These are phyloP conservation scores for Craterostigma plantagineum DNA, from an alignment of 257 asterid species.

Conservation along the genomic window DNA sequence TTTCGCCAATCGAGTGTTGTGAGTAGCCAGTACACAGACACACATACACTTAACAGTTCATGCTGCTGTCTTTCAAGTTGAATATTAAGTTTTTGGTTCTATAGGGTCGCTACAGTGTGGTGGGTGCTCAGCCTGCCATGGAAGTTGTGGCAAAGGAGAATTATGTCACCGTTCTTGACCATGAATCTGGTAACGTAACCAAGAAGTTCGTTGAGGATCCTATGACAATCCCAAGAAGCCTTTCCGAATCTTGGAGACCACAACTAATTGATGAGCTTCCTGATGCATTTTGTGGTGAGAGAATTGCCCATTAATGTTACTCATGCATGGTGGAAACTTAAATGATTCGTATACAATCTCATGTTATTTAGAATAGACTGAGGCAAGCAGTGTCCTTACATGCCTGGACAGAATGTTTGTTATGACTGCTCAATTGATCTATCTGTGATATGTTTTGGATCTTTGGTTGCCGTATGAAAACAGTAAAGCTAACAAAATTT, in stretches of 20 bases:
- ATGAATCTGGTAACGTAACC: constrained; percentile 22
- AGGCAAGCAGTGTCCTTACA: no score
- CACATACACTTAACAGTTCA: no score
- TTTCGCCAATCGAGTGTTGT: constrained; percentile 43
- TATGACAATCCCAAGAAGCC: constrained; percentile 38
- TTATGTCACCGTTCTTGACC: constrained; percentile 52
- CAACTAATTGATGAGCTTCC: constrained; percentile 54
- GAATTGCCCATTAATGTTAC: constrained; percentile 2
- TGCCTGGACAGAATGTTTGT: no score
- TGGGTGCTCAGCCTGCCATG: constrained; percentile 72
- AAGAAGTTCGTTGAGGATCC: constrained; percentile 58
- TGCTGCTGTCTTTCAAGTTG: no score
- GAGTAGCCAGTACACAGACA: constrained; percentile 14
- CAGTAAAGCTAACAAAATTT: constrained; percentile 2
- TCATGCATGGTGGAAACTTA: no score
- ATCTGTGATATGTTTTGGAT: not conserved
- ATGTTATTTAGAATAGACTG: no score
- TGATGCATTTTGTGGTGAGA: constrained; percentile 68
- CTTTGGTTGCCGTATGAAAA: not conserved
- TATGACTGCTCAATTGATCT: no score
- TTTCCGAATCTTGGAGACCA: constrained; percentile 68
- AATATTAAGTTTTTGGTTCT: no score
- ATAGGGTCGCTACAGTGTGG: constrained; percentile 86
- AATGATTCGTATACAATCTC: no score
- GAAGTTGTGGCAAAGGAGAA: constrained; percentile 72